Conservation (phyloP, 2,329 filamentous ascomycete genomes). For the Stemphylium beticola region DNA sequence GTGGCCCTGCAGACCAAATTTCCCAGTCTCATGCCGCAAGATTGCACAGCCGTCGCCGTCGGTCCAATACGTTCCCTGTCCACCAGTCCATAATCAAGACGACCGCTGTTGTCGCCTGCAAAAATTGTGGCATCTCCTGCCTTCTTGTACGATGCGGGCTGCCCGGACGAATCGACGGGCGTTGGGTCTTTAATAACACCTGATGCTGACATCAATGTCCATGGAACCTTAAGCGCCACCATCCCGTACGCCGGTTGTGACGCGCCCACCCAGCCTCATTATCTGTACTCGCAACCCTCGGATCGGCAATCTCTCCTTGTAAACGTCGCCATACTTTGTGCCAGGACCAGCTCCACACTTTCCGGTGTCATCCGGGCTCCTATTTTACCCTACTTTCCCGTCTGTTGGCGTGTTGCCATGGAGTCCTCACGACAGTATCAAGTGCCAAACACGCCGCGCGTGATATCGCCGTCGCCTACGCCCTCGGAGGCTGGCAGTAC, state of each 20-base stretch:
- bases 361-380: slow-evolving; percentile 64
- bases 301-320: slow-evolving; percentile 28
- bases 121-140: slow-evolving; percentile 44
- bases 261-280: slow-evolving; percentile 25
- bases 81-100: slow-evolving; percentile 20
- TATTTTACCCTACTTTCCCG: slow-evolving; percentile 64
- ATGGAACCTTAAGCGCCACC: slow-evolving; percentile 25
- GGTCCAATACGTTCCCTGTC: slow-evolving; percentile 6
- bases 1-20: slow-evolving; percentile 27
- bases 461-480: slow-evolving; percentile 83
- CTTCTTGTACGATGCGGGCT: slow-evolving; percentile 40
- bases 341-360: slow-evolving; percentile 49
- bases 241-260: slow-evolving; percentile 23
- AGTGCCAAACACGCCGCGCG: slow-evolving; percentile 79
- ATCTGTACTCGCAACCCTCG: slow-evolving; percentile 13
- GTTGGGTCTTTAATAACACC: slow-evolving; percentile 21
- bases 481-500: slow-evolving; percentile 55
- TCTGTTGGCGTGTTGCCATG: slow-evolving; percentile 49
- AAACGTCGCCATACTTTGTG: slow-evolving; percentile 35
- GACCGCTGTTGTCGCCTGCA: slow-evolving; percentile 33
- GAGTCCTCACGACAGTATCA: slow-evolving; percentile 59
- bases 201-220: slow-evolving; percentile 33
- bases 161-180: slow-evolving; percentile 44
- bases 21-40: slow-evolving; percentile 17
- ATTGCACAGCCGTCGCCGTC: slow-evolving; percentile 18